Percentiles rank a stretch among this genome's conserved stretches.
These are phyloP conservation scores for Datura wrightii DNA, from an alignment of 257 asterid species.

Conservation along the genomic window DNA sequence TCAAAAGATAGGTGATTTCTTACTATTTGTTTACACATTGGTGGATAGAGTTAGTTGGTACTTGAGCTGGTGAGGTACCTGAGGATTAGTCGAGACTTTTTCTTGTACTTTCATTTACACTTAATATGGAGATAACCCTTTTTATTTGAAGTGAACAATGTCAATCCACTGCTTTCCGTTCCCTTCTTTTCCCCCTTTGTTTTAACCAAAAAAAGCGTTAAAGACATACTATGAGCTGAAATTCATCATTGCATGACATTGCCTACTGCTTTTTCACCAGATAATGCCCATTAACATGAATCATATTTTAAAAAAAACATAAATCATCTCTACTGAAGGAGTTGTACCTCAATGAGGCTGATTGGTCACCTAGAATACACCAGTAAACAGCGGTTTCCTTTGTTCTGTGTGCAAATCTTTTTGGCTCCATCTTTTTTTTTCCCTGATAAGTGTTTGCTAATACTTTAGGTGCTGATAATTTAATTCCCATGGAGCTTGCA, in stretches of 20 bases:
- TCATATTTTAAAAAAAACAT: neutral
- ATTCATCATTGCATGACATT: neutral
- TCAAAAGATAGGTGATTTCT: neutral
- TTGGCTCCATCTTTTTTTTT: slow-evolving; percentile 25
- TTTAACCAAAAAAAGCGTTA: neutral
- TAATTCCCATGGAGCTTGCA: slow-evolving; percentile 92
- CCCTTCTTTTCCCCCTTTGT: neutral
- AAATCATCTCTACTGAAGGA: neutral
- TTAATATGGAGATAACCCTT: slow-evolving; percentile 3
- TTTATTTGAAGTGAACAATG: slow-evolving; percentile 10
- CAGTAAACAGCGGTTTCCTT: neutral
- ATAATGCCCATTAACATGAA: neutral
- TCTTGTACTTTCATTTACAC: neutral
- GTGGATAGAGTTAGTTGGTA: slow-evolving; percentile 11
- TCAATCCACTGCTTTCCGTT: neutral
- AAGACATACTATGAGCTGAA: neutral
- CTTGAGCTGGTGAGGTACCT: neutral
- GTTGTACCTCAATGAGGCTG: neutral
- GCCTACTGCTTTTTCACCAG: neutral
- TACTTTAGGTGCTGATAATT: slow-evolving; percentile 83
- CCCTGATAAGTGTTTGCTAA: slow-evolving; percentile 27
- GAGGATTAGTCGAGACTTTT: slow-evolving; percentile 9
- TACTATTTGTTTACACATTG: neutral
- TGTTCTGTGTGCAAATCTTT: neutral
- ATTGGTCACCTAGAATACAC: neutral